A percentile compares a stretch with the other conserved stretches of the same genome.
Evolutionary conservation across 23 red algal genomes (phyloP).

Genomic region (Gracilaria caudata): DNA sequence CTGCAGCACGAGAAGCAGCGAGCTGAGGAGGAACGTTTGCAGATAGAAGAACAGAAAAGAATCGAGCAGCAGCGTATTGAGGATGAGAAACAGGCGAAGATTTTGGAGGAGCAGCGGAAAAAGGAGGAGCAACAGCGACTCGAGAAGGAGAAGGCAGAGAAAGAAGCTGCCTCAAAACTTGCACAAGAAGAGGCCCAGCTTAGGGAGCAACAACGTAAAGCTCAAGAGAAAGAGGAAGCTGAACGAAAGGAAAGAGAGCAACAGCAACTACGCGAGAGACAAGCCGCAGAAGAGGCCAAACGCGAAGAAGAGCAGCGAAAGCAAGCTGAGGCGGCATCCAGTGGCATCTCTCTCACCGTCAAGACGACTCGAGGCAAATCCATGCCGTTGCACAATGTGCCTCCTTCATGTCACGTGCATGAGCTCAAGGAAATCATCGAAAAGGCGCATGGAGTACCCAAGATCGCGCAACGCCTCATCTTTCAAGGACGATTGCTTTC

Average conservation of each 20-base stretch:
- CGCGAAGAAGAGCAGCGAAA: constrained; percentile 15
- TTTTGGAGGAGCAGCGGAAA: constrained; percentile 32
- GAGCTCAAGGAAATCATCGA: constrained; percentile 56
- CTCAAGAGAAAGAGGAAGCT: constrained; percentile 21
- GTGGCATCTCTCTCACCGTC: constrained; percentile 45
- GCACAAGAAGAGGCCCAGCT: constrained; percentile 12
- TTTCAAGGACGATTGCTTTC: constrained; percentile 62
- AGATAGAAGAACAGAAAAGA: constrained; percentile 4
- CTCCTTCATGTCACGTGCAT: neutral
- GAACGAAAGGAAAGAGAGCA: constrained; percentile 17
- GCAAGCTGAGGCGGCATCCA: constrained; percentile 5
- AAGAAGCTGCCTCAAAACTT: constrained; percentile 13
- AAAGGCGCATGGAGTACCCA: constrained; percentile 38
- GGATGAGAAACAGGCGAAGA: constrained; percentile 28
- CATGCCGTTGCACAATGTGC: constrained; percentile 24
- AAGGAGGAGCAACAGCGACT: constrained; percentile 37
- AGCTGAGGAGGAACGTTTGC: constrained; percentile 11
- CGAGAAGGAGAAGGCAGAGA: constrained; percentile 36
- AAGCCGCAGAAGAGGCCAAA: constrained; percentile 33
- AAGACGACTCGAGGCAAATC: constrained; percentile 52
- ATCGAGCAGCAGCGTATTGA: constrained; percentile 39
- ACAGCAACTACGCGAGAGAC: constrained; percentile 15
- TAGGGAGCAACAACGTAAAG: constrained; percentile 23
- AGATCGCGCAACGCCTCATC: constrained; percentile 56
- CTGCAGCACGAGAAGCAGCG: constrained; percentile 24